phyloP scores from a whole-genome alignment of 257 asterid genomes.

The Capsicum chinense region DNA sequence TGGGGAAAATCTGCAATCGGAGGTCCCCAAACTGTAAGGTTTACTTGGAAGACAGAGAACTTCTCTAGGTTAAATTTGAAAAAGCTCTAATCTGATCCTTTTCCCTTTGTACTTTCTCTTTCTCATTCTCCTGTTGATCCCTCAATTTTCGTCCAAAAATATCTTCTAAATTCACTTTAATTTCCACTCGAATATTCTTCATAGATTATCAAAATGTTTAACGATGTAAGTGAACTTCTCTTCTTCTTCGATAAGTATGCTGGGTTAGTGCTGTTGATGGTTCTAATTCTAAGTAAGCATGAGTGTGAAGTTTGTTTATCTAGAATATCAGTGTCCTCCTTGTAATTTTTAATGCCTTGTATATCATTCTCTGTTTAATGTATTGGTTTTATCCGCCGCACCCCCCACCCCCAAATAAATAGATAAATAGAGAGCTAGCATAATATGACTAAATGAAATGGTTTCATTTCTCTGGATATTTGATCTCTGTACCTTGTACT shows the following conservation, averaged over 20 bases:
- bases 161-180: too few species aligned
- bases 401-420: neutral
- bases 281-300: conserved; percentile 67
- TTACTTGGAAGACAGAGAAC: conserved; percentile 19
- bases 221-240: too few species aligned
- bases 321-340: neutral
- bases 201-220: too few species aligned
- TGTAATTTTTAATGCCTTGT: neutral
- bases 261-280: conserved; percentile 99
- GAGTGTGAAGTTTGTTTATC: conserved; percentile 21
- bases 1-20: neutral
- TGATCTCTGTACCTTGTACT: neutral
- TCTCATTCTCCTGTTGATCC: too few species aligned
- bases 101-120: neutral
- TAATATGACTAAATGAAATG: neutral
- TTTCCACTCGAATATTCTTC: too few species aligned
- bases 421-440: neutral
- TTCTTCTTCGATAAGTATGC: conserved; percentile 12
- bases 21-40: conserved; percentile 20
- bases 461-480: neutral
- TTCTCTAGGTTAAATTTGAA: conserved; percentile 26
- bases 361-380: neutral
- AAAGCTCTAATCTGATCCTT: conserved; percentile 25
- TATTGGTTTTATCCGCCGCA: neutral
- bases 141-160: too few species aligned